Evolutionary conservation across 2,329 filamentous ascomycete species (phyloP), one percentile per base, ranked within the genome.

Genomic region (Diaporthe ilicicola): DNA sequence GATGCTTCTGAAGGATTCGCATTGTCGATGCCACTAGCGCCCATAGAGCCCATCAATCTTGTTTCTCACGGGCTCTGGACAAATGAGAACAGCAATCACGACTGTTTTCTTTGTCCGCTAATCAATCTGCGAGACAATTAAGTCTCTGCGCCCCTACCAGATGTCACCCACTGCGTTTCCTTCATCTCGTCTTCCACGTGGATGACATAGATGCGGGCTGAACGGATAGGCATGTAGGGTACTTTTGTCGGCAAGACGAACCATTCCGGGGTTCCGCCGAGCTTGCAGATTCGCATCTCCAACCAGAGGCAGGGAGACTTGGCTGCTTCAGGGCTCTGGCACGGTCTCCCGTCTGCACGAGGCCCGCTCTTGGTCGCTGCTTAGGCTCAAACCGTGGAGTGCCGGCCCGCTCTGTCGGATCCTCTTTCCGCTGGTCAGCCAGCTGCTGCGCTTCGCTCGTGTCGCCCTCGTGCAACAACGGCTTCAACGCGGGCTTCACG

Each of bases 1-100:
- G 66, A 68, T 50, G 29, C 34, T 59, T 68, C 32, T 39, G 53
- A 59, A 68, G 66, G 66, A 68, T 67, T 68, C 53, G 32, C 42
- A 39, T 39, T 59, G n/a, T 59, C 53, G 53, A 51, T 50, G 53
- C 29, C 66, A 61, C 66, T 68, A 59, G 29, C 53, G n/a, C 66
- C n/a, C 22, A 44, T 46, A 46, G 44, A 55, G 46, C 22, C 65
- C 65, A 53, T 56, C 34, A 68, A 68, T 68, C 66, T 68, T 68
- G 66, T 68, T 68, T 67, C 53, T 48, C 51, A 68, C 42, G 44
- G 13, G 66, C 19, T 51, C 44, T 29, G 34, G 66, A 59, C 66
- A 64, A 64, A 64, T 64, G 44, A 50, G 48, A 64, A 44, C 44
- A 37, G 59, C 44, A 42, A 37, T 34, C 42, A 19, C 59, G 29